Evolutionary conservation across 2,329 filamentous ascomycete species (phyloP), one percentile per base, ranked within the genome.

Genomic region (Pseudogymnoascus sp.): DNA sequence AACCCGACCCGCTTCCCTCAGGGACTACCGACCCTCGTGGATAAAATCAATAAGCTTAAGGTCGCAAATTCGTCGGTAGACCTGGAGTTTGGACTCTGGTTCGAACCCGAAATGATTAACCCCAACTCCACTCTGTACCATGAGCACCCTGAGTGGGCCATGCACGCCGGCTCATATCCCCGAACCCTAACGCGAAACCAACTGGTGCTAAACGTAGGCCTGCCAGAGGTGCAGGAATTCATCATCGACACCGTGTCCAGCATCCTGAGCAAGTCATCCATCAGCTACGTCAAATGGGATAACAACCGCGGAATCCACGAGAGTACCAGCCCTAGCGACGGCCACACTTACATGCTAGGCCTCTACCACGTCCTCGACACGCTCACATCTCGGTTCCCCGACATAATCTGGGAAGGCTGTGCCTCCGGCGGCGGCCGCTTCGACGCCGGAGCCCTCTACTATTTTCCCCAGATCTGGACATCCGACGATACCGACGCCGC

Each of bases 41-140:
- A 25, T 14, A 50, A 50, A 25, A 50, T 50, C 42, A 28, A 25
- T 25, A 7, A 25, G 21, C 42, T 50, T 14, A 4, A 28, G 12
- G 42, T 50, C 42, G 42, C 42, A 25, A 50, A 50, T n/a, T 50
- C 42, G 0, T 77, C 78, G 0, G 74, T 76, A 0, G 77, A 80
- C 1, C 71, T 89, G 56, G 77, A 79, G 11, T 89, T 89, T 66
- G 86, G 86, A 14, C 77, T 89, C 3, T 89, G 86, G 86, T 78
- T 89, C 1, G 86, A 89, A 70, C 85, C 85, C 0, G 86, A 89
- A 68, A 89, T 89, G 86, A 81, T 88, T 60, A 87, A 84, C 63
- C 81, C 82, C 1, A 82, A 84, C 62, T 88, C 85, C 0, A 80
- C 77, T 1, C 76, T 89, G 1, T 89, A 88, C 70, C 72, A 78